Base-by-base conservation (phyloP, 1,284 basidiomycete species). In the Schizopora paradoxa region DNA sequence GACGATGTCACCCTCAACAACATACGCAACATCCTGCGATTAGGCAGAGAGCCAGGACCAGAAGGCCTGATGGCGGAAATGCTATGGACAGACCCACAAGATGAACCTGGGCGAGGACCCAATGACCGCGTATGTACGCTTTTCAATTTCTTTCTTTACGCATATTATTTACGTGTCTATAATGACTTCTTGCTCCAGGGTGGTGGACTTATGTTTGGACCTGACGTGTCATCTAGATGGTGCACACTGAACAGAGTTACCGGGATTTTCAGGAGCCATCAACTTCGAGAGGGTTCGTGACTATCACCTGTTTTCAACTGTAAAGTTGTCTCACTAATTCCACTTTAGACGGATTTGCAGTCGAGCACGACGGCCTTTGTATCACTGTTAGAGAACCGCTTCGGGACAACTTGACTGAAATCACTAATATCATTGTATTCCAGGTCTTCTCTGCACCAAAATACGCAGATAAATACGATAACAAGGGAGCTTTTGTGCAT, bases 41-140 rank as follows among this genome's bases (percentile, higher is more conserved):
- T 92, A 55, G 90, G 91, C 21, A 76, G 79, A 51, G 94, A 99
- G 65, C 96, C 96, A 8, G 94, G 93, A 25, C 88, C 91, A 55
- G 90, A 92, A 57, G 96, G 96, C 1, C 67, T 99, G 43, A 98
- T 99, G 90, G 93, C 91, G 82, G 79, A 82, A 76, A 62, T 84
- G 22, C 73, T 96, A 16, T 96, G 93, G 93, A 96, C 92, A 6
- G 96, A 99, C 67, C 95, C 96, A 19, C 95, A 98, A 66, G 83
- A 86, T 33, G 64, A 73, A 36, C 82, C 81, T 10, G 96, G 96
- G n/a, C 82, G 96, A 31, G 94, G 94, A 0, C 95, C 95, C 4
- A 94, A 90, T 60, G 99, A 99, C 74, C 82, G 96, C 41, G 89
- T 90, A 59, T 45, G 26, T n/a, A n/a, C n/a, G 19, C 6, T 39